Conservation (phyloP, 495 filamentous ascomycete genomes). For the Tuber indicum region DNA sequence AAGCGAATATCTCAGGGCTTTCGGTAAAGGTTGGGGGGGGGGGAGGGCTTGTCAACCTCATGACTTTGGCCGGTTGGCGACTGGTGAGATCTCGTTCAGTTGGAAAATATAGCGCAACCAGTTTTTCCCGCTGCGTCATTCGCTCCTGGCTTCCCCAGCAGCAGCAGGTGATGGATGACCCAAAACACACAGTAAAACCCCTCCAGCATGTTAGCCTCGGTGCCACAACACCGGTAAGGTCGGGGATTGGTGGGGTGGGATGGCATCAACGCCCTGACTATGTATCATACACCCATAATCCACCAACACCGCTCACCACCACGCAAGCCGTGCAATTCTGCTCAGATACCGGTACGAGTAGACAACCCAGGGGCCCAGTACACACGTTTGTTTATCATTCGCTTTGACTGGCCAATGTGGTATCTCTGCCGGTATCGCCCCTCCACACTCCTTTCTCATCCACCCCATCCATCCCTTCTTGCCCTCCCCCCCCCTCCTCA, state of each 20-base stretch:
- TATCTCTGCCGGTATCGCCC: neutral
- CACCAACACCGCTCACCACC: no score
- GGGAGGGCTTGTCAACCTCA: neutral
- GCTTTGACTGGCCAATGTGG: neutral
- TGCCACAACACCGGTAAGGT: neutral
- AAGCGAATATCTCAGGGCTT: neutral
- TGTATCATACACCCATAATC: no score
- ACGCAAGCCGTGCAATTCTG: no score
- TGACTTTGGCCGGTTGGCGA: neutral
- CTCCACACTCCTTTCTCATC: conserved; percentile 6
- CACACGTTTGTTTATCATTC: neutral
- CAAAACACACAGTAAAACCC: neutral
- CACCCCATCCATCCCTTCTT: conserved; percentile 8
- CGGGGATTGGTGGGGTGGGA: neutral
- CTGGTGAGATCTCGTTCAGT: neutral
- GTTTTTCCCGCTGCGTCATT: neutral
- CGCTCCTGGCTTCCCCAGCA: neutral
- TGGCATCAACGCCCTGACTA: neutral
- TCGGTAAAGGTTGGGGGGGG: neutral
- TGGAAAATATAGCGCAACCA: neutral
- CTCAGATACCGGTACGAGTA: neutral
- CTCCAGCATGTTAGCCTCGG: neutral
- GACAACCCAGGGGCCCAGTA: neutral
- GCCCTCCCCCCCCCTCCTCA: neutral
- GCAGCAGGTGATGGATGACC: neutral